Evolutionary conservation across 208 protist genomes (phyloP), one percentile per base, ranked within the genome.

Genomic region (Zelonia costaricensis): DNA sequence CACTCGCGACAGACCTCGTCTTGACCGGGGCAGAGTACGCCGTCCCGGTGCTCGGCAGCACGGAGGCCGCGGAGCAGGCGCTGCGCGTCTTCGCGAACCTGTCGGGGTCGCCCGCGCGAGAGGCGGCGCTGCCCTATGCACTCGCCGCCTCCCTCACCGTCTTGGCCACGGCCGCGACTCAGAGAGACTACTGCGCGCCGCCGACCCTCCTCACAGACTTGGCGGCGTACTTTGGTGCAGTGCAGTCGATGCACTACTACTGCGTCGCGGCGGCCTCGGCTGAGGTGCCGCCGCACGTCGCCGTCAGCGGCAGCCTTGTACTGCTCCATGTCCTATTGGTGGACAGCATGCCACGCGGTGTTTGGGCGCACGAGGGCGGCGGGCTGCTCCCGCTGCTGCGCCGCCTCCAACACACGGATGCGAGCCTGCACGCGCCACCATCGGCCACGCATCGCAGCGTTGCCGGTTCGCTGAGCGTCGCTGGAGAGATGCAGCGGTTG

Each of bases 321-420:
- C 39, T 79, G 30, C 67, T 79, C 12, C 58, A 73, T n/a, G 43
- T 65, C 18, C 59, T 62, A 12, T 28, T 74, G 43, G 39, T 68
- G n/a, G 68, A 60, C 12, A 44, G 55, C 20, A 36, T 31, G 28
- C 58, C 52, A 20, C 28, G 46, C 3, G 46, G 31, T 4, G 6
- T n/a, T 18, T 64, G 61, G 66, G 47, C 52, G 27, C 53, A 20
- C 36, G 57, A 53, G 6, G 67, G 62, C 61, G 66, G 23, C 0
- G 60, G 42, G 22, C 63, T 64, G 36, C 59, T 35, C 48, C 25
- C 46, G 8, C 31, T 74, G 38, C 27, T 66, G 16, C 67, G 48
- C 49, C 65, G 31, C 20, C 28, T 75, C 22, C 27, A 31, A 46
- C 44, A n/a, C 9, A 5, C 44, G 9, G 47, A 30, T 20, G 36